Base-by-base conservation (phyloP, 495 filamentous ascomycete species). In the Paragyromitra xinjiangensis region DNA sequence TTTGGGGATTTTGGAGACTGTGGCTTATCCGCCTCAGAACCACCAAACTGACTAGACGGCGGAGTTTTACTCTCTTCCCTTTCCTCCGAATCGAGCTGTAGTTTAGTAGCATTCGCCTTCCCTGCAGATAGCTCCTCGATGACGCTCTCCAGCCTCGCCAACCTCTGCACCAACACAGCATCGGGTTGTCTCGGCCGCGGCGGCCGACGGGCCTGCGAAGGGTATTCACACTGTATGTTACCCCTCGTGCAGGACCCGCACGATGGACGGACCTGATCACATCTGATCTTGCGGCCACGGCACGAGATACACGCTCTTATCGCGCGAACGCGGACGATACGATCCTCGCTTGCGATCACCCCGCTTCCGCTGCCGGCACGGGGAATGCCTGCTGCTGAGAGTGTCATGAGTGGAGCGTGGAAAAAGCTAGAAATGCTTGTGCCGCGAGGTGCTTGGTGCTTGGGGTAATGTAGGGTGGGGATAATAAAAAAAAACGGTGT, bases 231-330 rank as follows among this genome's bases (percentile, higher is more conserved):
- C 9, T 16, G 9, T 6, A 80, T 69, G 29, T 62, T 69, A 12
- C 70, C 71, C 53, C 78, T 79, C 4, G 22, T 39, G 63, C 83
- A 84, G 11, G 73, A 76, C 19, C 83, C 80, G 67, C 83, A 84
- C 12, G 71, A 12, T 16, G 83, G 83, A 26, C 64, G 77, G n/a
- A 69, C 34, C 51, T 84, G 84, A 67, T 84, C 83, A 55, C 83
- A 84, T 53, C 80, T 73, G 29, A 84, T 83, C 65, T 84, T 84
- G 14, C 83, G 79, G 11, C 73, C 55, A 19, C 80, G 82, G 69
- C 83, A 84, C 7, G 81, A 77, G 64, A 83, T 82, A 61, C 83
- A 83, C 3, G 81, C 81, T 44, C 79, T 59, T 24, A 77, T 77
- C 19, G 74, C 74, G 24, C 74, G 68, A 1, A 61, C 69, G 8